Evolutionary conservation across 352 stramenopile species (phyloP), one percentile per base, ranked within the genome.

Genomic region (Pythium dissotocum): DNA sequence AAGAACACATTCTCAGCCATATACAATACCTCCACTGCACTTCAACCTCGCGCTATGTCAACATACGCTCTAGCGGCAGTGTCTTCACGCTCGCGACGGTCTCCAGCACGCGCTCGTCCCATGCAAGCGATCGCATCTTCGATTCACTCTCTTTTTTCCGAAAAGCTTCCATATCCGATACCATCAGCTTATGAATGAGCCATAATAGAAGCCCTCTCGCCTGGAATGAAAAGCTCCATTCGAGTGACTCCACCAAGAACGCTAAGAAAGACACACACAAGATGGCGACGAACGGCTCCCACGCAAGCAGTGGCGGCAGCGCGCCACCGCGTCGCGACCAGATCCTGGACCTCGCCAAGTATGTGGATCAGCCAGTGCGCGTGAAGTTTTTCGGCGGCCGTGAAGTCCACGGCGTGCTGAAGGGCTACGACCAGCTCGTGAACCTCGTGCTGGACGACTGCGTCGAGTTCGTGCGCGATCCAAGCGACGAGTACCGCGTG

Each of bases 391-490:
- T 97, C 40, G 96, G 95, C 30, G 96, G 96, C 0, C 79, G 95
- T 62, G 94, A 98, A 76, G 81, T 98, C 16, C 81, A 88, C 62
- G 97, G 96, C 62, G 87, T 90, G 49, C 80, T 99, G 46, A 97
- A 97, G 74, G 97, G 97, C 62, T 99, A 98, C 80, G 97, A 99
- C 77, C 91, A 98, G 72, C 79, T 99, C 38, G 94, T 98, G 42
- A 99, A 99, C 85, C 85, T 99, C 46, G 97, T 99, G 52, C 85
- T 99, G 57, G 97, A 99, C 69, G 94, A 99, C 72, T 97, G 92
- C 71, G 80, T 98, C 62, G 97, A 99, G 83, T 98, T 95, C 72
- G 53, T 99, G 70, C 87, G 95, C 79, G 92, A 98, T 74, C 82
- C 90, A 6, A 95, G 91, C 61, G 93, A 99, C 74, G 76, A 88